Percentiles rank a stretch among this genome's conserved stretches.
Conservation (phyloP, 257 asterid genomes). For the Thymus quinquecostatus region DNA sequence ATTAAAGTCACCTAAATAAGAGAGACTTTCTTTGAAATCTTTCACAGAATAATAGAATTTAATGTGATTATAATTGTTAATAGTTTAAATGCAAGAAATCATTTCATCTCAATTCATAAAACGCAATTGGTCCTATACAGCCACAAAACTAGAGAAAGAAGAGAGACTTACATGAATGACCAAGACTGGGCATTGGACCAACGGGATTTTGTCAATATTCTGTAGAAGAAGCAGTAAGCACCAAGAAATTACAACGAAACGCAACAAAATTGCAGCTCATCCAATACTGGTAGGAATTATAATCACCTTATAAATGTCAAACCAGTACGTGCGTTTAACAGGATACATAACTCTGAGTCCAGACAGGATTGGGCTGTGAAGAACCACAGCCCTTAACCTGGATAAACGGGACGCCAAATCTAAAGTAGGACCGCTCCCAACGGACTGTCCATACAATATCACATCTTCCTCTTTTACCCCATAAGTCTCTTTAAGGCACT, state of each 20-base stretch:
- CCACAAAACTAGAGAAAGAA: slow-evolving; percentile 17
- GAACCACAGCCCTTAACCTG: slow-evolving; percentile 90
- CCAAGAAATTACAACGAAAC: slow-evolving; percentile 25
- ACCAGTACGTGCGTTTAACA: slow-evolving; percentile 93
- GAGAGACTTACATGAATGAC: slow-evolving; percentile 81
- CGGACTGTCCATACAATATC: slow-evolving; percentile 94
- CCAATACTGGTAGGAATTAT: slow-evolving; percentile 17
- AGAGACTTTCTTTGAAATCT: neutral
- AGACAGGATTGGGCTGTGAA: slow-evolving; percentile 93
- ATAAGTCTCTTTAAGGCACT: slow-evolving; percentile 79
- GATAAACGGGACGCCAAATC: slow-evolving; percentile 84
- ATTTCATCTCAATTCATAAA: slow-evolving; percentile 4
- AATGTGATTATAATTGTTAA: slow-evolving; percentile 7
- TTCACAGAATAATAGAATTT: slow-evolving; percentile 3
- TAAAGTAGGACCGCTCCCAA: slow-evolving; percentile 96
- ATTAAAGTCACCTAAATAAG: slow-evolving; percentile 7
- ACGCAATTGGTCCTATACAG: slow-evolving; percentile 13
- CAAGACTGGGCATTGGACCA: slow-evolving; percentile 85
- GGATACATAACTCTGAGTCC: slow-evolving; percentile 98
- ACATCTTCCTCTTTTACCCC: slow-evolving; percentile 87
- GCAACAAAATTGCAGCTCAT: slow-evolving; percentile 24
- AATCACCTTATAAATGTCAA: slow-evolving; percentile 90
- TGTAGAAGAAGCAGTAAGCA: slow-evolving; percentile 41
- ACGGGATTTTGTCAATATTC: slow-evolving; percentile 91
- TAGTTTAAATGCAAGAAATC: slow-evolving; percentile 20